Percentiles rank a stretch among this genome's conserved stretches.
phyloP scores from a whole-genome alignment of 2,329 filamentous ascomycete genomes.

The Nemania diffusa region DNA sequence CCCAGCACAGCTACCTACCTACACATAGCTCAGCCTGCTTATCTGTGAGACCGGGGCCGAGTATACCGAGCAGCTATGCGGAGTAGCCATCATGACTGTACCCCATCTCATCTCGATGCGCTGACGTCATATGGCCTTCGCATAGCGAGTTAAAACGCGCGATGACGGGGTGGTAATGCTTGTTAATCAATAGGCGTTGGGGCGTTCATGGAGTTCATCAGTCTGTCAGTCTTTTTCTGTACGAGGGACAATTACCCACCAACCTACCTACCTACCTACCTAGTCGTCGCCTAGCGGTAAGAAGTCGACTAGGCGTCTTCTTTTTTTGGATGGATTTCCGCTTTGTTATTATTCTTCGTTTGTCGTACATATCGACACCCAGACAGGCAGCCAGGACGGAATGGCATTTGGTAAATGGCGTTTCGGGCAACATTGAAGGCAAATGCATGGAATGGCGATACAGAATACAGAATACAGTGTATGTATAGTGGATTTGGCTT shows the following conservation, averaged over 20 bases:
- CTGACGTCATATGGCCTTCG: constrained; percentile 30
- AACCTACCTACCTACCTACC: neutral
- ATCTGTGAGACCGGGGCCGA: constrained; percentile 1
- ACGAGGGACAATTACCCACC: constrained; percentile 3
- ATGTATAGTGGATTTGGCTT: no score
- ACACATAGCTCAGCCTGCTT: neutral
- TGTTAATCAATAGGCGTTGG: constrained; percentile 30
- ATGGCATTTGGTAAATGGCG: no score
- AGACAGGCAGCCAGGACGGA: no score
- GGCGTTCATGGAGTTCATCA: constrained; percentile 27
- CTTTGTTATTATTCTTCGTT: no score
- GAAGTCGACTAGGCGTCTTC: constrained; percentile 1
- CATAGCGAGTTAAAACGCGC: neutral
- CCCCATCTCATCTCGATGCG: constrained; percentile 8
- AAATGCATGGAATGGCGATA: no score
- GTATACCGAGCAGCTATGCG: neutral
- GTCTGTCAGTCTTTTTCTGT: neutral
- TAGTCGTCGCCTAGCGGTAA: neutral
- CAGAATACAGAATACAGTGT: no score
- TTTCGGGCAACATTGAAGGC: no score
- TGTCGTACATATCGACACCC: no score
- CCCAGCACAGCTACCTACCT: neutral
- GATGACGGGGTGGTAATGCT: constrained; percentile 14
- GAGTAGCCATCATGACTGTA: constrained; percentile 16
- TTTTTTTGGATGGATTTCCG: no score